Evolutionary conservation across 2,329 filamentous ascomycete genomes (phyloP), one percentile per base, ranked within the genome.

Genomic region (Venturia aucupariae): DNA sequence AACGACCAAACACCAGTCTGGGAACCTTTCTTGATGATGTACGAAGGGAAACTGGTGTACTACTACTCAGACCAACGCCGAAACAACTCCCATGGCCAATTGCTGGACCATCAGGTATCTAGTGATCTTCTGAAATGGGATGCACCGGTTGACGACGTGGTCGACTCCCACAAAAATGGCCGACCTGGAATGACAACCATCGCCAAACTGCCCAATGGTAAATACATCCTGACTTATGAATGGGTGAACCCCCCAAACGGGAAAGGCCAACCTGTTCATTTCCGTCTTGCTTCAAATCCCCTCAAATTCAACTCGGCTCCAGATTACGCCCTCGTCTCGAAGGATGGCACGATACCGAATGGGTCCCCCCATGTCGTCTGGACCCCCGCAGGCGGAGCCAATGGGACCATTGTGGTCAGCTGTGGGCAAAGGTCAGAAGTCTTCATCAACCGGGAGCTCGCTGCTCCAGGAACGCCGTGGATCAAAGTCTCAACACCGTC

Each of bases 31-130:
- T 74, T 90, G 51, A 80, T 81, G 71, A 77, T 81, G 55, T 80
- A 86, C 71, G 75, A 87, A 64, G 79, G 82, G 63, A 77, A 83
- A 62, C 75, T 90, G 22, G 80, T 90, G 42, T 77, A 81, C 69
- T 90, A 88, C 78, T 90, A 90, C 76, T 86, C 86, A 1, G 88
- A 90, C 72, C 88, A 90, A 71, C 82, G 87, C 42, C 86, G 86
- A 67, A 80, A 85, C 67, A 66, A 71, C 0, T 76, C 77, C 1
- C 78, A 90, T 70, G 87, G 87, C 22, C 87, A 90, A 74, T 88
- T 89, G 71, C 79, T 90, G 46, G 80, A 84, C 2, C 86, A 90
- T 72, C 86, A 89, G 73, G 78, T 79, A 19, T 80, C 83, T 2
- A 78, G 74, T 1, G 84, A 90, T 70, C 77, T 89, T 24, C 74